Conservation (phyloP, 371 early-diverging fungal genomes). For the Phascolomyces articulosus region DNA sequence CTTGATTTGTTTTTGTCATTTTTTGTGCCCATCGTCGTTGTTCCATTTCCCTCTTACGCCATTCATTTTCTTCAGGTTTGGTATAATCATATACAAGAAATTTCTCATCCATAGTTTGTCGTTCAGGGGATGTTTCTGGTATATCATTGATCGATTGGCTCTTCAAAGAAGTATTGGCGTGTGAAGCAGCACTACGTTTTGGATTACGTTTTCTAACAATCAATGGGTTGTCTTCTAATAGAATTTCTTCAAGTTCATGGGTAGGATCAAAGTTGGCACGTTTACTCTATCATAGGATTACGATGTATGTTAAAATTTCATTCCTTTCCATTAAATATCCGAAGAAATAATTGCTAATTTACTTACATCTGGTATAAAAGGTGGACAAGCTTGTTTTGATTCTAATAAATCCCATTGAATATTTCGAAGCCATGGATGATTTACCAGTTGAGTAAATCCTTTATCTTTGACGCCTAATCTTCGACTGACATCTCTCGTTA, state of each 20-base stretch:
- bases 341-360: neutral
- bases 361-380: constrained; percentile 70
- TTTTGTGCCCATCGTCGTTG: constrained; percentile 40
- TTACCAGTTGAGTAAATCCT: constrained; percentile 53
- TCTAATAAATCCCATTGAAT: constrained; percentile 63
- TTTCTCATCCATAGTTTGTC: constrained; percentile 67
- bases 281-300: constrained; percentile 43
- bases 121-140: constrained; percentile 28
- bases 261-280: constrained; percentile 93
- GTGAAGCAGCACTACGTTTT: constrained; percentile 18
- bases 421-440: constrained; percentile 64
- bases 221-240: constrained; percentile 92
- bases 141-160: constrained; percentile 26
- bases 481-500: constrained; percentile 59
- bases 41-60: constrained; percentile 21
- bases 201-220: constrained; percentile 46
- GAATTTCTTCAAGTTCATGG: constrained; percentile 92
- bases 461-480: constrained; percentile 63
- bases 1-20: constrained; percentile 41
- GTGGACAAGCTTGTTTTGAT: constrained; percentile 59
- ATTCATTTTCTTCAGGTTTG: constrained; percentile 47
- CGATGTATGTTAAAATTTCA: neutral
- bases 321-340: neutral
- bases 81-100: constrained; percentile 68
- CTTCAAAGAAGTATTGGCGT: constrained; percentile 23